Evolutionary conservation across 2,329 filamentous ascomycete species (phyloP).

Genomic region (Colletotrichum karsti): DNA sequence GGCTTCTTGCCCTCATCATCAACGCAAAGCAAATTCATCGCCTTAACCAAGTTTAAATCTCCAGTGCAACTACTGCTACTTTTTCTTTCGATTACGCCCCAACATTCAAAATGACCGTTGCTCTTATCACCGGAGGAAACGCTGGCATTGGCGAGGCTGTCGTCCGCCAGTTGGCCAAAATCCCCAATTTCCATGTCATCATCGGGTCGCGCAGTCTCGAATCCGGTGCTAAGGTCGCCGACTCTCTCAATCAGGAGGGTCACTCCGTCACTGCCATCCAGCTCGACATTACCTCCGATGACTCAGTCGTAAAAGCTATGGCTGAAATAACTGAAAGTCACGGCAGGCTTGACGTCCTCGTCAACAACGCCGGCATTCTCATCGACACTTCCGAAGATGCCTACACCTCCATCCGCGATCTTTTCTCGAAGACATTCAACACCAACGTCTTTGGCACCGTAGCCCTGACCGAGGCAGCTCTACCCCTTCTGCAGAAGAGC

Average conservation of each 20-base stretch:
- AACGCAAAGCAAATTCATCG: too few species aligned
- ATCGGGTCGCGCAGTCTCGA: constrained; percentile 41
- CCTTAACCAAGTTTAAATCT: too few species aligned
- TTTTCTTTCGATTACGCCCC: background rate
- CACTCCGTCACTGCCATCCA: constrained; percentile 34
- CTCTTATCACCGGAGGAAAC: constrained; percentile 24
- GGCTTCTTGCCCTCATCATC: too few species aligned
- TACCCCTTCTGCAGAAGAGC: constrained; percentile 39
- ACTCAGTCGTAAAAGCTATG: constrained; percentile 37
- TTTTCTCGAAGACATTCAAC: constrained; percentile 46
- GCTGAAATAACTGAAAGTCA: constrained; percentile 30
- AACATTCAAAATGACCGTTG: background rate
- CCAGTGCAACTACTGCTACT: too few species aligned
- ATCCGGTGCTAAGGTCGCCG: constrained; percentile 34
- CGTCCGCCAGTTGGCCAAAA: constrained; percentile 32
- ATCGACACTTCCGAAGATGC: constrained; percentile 32
- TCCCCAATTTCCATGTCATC: constrained; percentile 41
- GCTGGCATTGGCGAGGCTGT: constrained; percentile 19
- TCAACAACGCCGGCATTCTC: constrained; percentile 45
- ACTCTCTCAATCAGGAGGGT: constrained; percentile 33
- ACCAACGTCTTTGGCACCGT: constrained; percentile 46
- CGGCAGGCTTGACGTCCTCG: constrained; percentile 43
- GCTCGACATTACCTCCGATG: constrained; percentile 37
- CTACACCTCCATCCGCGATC: constrained; percentile 37
- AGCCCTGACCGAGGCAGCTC: constrained; percentile 35